Base-by-base conservation (phyloP, 805 yeast species). In the Candida sakaeoensis region DNA sequence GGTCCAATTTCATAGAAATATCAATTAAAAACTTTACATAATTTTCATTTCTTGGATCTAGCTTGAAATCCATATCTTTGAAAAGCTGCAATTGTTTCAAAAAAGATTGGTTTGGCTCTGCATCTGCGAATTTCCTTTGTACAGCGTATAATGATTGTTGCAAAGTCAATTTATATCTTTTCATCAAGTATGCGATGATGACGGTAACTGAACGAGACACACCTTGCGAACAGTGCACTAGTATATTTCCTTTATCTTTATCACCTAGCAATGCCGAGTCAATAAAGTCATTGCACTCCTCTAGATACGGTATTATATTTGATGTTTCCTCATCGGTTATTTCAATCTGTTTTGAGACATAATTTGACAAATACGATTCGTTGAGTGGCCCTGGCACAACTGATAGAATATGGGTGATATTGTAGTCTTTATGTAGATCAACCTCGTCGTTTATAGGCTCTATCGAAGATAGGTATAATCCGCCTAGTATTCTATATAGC, bases 61-160 rank as follows among this genome's bases (percentile, higher is more conserved):
- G 53, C 13, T 48, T 52, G 40, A 52, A 60, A 1, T 52, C 54
- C 58, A 64, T 59, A 10, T 49, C 41, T 17, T 79, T 74, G 57
- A 76, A 91, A 4, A 88, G 54, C 31, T 73, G 58, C 42, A 91
- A 67, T 60, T 91, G 99, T 44, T 76, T 76, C 53, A 75, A 54
- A 54, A 93, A 93, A 14, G 83, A 79, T 3, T 69, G 75, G 59
- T 88, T 91, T 18, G 96, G 96, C 44, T 74, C 72, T 3, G 80
- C 79, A 4, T 68, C 67, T 3, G 74, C 57, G 43, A 84, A 72
- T 49, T 76, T 81, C 45, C 90, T 61, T 46, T 70, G 72, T n/a
- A 91, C 81, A 0, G 91, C 91, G 60, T 83, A 81, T 6, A 86
- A 51, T 0, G 96, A 85, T 47, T 79, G 80, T 12, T 74, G 66